These are phyloP conservation scores for Phytophthora sojae DNA, from an alignment of 352 stramenopile genomes.

Conservation along the genomic window DNA sequence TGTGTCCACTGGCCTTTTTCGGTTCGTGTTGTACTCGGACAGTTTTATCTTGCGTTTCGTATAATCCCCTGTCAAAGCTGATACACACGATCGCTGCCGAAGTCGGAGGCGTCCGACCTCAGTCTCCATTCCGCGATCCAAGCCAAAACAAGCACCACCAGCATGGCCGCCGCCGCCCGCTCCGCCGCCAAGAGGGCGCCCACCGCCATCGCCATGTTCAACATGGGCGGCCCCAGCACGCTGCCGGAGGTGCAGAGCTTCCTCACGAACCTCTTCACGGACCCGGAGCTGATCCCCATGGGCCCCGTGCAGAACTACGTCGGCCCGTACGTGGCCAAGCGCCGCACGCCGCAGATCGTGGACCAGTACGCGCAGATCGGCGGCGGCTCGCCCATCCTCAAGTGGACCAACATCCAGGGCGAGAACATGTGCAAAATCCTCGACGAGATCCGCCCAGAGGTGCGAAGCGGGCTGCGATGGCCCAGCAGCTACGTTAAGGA, in stretches of 20 bases:
- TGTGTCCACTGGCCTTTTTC: conserved; percentile 8
- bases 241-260: conserved; percentile 96
- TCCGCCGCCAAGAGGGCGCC: conserved; percentile 49
- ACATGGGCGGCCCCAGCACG: conserved; percentile 97
- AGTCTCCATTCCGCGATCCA: conserved; percentile 23
- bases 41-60: conserved; percentile 19
- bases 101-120: conserved; percentile 12
- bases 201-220: conserved; percentile 94
- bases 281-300: conserved; percentile 99
- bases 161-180: conserved; percentile 30
- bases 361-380: conserved; percentile 98
- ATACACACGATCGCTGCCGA: conserved; percentile 27
- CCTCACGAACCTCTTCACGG: conserved; percentile 98
- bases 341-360: conserved; percentile 94
- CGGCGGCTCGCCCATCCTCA: conserved; percentile 97
- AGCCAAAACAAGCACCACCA: not conserved
- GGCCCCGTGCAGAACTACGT: conserved; percentile 90
- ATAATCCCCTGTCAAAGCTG: conserved; percentile 13
- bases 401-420: conserved; percentile 97
- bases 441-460: conserved; percentile 86
- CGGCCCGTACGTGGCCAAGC: conserved; percentile 75
- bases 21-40: conserved; percentile 6
- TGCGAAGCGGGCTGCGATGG: conserved; percentile 13
- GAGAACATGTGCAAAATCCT: conserved; percentile 92
- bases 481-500: not conserved